Evolutionary conservation across 1,139 yeast genomes (phyloP).

Genomic region (Pichia sp.): DNA sequence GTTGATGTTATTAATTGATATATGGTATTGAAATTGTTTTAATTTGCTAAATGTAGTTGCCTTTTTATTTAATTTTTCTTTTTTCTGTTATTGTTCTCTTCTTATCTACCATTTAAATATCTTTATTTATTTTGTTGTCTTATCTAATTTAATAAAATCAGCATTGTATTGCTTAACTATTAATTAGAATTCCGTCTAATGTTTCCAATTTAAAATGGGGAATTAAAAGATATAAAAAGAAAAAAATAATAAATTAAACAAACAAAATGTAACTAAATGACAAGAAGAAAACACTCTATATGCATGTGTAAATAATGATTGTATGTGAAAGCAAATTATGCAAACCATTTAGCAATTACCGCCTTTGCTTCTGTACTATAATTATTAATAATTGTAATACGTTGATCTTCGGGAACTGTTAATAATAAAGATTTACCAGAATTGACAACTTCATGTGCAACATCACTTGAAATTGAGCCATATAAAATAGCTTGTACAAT

Average conservation of each 20-base stretch:
- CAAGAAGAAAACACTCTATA: background rate
- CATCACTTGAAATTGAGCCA: slow-evolving; percentile 60
- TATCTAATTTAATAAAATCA: too few species aligned
- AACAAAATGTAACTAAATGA: background rate
- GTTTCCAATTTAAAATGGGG: too few species aligned
- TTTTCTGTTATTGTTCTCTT: too few species aligned
- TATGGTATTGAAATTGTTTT: background rate
- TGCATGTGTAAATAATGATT: background rate
- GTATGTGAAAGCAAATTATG: slow-evolving; percentile 17
- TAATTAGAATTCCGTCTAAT: too few species aligned
- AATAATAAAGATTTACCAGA: slow-evolving; percentile 50
- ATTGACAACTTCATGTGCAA: slow-evolving; percentile 57
- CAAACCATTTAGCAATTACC: slow-evolving; percentile 58
- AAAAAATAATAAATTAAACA: background rate
- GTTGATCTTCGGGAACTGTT: slow-evolving; percentile 54
- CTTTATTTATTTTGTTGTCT: too few species aligned
- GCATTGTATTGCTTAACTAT: too few species aligned
- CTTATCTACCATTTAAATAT: too few species aligned
- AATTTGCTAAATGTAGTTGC: too few species aligned
- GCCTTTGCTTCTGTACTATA: slow-evolving; percentile 58
- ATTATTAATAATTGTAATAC: slow-evolving; percentile 55
- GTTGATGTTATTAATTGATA: background rate
- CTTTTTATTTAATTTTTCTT: too few species aligned
- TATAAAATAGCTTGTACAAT: slow-evolving; percentile 73
- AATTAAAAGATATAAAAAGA: background rate